Conservation (phyloP, 2,329 filamentous ascomycete genomes). For the Fusarium hainanense region DNA sequence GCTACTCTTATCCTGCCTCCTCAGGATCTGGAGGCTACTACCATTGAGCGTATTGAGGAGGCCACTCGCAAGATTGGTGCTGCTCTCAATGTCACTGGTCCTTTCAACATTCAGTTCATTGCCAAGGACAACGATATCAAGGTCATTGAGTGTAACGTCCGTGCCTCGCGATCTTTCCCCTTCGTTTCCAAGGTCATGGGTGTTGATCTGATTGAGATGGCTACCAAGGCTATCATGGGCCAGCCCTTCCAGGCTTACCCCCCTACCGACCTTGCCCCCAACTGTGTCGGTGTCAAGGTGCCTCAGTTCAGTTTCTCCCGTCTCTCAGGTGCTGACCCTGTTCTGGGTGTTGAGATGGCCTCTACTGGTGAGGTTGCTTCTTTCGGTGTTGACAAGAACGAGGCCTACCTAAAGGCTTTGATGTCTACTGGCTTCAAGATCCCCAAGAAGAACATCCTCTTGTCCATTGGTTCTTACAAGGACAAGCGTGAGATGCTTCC, state of each 20-base stretch:
- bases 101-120: conserved; percentile 99
- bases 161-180: conserved; percentile 94
- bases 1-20: conserved; percentile 95
- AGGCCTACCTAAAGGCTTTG: conserved; percentile 96
- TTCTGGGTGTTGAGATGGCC: conserved; percentile 98
- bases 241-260: conserved; percentile 87
- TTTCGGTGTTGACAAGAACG: conserved; percentile 95
- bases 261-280: conserved; percentile 75
- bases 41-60: conserved; percentile 90
- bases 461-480: conserved; percentile 97
- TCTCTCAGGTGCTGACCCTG: conserved; percentile 93
- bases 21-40: conserved; percentile 90
- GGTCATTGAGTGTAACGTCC: conserved; percentile 98
- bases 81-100: conserved; percentile 94
- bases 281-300: conserved; percentile 96
- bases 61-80: conserved; percentile 95
- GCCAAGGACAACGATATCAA: conserved; percentile 99
- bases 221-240: conserved; percentile 94
- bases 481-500: conserved; percentile 98
- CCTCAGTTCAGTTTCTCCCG: conserved; percentile 99
- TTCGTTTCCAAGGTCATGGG: conserved; percentile 99
- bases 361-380: conserved; percentile 98
- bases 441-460: conserved; percentile 92
- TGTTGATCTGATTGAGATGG: conserved; percentile 97
- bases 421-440: conserved; percentile 97